Evolutionary conservation across 352 stramenopile species (phyloP).

Genomic region (Pythium rhizo-oryzae): DNA sequence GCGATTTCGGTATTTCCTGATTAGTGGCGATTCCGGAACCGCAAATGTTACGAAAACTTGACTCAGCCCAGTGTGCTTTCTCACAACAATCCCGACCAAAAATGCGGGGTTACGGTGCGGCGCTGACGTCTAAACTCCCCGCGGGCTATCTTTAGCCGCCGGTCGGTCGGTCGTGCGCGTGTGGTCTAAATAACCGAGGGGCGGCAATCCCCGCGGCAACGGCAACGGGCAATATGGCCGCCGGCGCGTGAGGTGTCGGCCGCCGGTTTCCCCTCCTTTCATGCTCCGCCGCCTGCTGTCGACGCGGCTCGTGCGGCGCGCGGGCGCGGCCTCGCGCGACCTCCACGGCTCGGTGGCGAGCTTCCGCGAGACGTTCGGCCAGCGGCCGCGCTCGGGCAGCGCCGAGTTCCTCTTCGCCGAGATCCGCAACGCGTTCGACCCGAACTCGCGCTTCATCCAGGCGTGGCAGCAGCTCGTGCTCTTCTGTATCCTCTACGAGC

Average conservation of each 20-base stretch:
- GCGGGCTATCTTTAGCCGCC: not conserved
- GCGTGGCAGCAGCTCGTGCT: constrained; percentile 60
- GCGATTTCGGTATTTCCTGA: no score
- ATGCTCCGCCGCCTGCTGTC: constrained; percentile 4
- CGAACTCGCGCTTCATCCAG: constrained; percentile 52
- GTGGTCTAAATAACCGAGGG: not conserved
- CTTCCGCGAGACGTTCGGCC: constrained; percentile 43
- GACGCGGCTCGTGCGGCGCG: not conserved
- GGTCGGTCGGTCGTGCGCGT: no score
- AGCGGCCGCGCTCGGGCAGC: constrained; percentile 44
- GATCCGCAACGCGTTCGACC: constrained; percentile 63
- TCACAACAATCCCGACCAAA: no score
- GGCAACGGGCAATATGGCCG: not conserved
- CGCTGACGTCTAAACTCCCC: no score
- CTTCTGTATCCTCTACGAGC: constrained; percentile 54
- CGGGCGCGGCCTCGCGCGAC: not conserved
- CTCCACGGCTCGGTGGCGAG: constrained; percentile 22
- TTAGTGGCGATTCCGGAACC: no score
- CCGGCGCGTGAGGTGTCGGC: not conserved
- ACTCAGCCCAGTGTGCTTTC: no score
- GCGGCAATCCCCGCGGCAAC: no score
- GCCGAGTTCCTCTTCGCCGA: constrained; percentile 52
- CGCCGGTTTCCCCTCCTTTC: not conserved
- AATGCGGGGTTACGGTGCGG: no score
- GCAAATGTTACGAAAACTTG: no score